Evolutionary conservation across 768 basidiomycete genomes (phyloP).

Genomic region (Agaricus sinodeliciosus): DNA sequence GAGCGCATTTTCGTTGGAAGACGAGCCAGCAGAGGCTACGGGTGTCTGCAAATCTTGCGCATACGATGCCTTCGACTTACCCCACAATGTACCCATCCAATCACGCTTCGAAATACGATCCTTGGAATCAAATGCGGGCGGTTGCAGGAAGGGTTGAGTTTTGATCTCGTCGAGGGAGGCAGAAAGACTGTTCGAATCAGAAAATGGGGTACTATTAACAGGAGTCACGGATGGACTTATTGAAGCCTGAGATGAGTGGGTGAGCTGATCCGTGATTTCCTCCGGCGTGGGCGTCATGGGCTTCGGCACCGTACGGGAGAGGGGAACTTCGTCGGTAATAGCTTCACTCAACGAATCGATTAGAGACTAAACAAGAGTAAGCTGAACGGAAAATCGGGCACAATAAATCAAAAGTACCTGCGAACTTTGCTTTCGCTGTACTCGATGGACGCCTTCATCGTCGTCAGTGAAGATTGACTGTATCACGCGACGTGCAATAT

Average conservation of each 20-base stretch:
- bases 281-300: slow-evolving; percentile 30
- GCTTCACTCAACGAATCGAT: slow-evolving; percentile 51
- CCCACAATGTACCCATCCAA: slow-evolving; percentile 78
- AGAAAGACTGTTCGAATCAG: not conserved
- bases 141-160: not conserved
- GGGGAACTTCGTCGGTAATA: slow-evolving; percentile 38
- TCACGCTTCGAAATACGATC: slow-evolving; percentile 58
- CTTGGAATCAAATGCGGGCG: slow-evolving; percentile 13
- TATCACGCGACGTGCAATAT: slow-evolving; percentile 60
- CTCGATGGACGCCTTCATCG: slow-evolving; percentile 37
- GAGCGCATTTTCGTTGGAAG: slow-evolving; percentile 10
- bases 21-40: slow-evolving; percentile 10
- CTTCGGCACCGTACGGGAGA: slow-evolving; percentile 29
- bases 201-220: not conserved
- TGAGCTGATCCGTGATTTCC: slow-evolving; percentile 16
- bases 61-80: slow-evolving; percentile 33
- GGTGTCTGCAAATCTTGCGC: slow-evolving; percentile 15
- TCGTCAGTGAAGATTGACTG: slow-evolving; percentile 58
- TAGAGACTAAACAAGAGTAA: slow-evolving; percentile 32
- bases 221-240: not conserved
- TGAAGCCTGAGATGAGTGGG: not conserved
- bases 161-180: not conserved
- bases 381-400: not conserved
- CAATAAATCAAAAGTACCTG: slow-evolving; percentile 34
- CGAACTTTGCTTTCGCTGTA: slow-evolving; percentile 53